Percentiles rank a stretch among this genome's conserved stretches.
These are phyloP conservation scores for Umbellularia californica DNA, from an alignment of 164 flowering plant genomes.

Conservation along the genomic window DNA sequence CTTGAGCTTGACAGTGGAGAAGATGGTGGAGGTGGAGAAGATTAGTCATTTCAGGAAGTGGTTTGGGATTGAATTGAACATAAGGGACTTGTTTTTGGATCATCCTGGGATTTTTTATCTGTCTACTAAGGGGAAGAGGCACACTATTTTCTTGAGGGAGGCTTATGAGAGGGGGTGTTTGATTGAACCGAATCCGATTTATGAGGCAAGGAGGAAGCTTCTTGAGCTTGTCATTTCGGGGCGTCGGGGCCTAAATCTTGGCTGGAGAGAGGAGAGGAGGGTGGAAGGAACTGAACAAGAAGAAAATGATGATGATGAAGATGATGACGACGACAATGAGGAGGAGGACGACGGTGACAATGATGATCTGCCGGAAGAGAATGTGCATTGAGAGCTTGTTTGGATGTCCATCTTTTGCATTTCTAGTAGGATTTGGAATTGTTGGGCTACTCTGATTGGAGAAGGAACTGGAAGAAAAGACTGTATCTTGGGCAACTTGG, in stretches of 20 bases:
- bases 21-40: slow-evolving; percentile 94
- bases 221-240: slow-evolving; percentile 74
- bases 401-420: not conserved
- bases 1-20: slow-evolving; percentile 71
- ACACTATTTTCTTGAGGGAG: slow-evolving; percentile 78
- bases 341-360: slow-evolving; percentile 1
- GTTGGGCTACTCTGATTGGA: not conserved
- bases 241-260: slow-evolving; percentile 38
- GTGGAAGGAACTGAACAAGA: not conserved
- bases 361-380: not conserved
- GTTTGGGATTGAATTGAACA: slow-evolving; percentile 77
- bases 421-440: not conserved
- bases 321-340: not conserved
- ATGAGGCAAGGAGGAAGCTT: slow-evolving; percentile 69
- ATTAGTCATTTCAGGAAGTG: slow-evolving; percentile 87
- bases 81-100: slow-evolving; percentile 84
- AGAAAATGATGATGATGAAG: not conserved
- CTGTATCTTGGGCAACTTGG: not conserved
- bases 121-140: slow-evolving; percentile 75
- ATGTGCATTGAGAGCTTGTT: not conserved
- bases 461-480: not conserved
- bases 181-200: slow-evolving; percentile 73
- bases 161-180: slow-evolving; percentile 74
- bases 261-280: not conserved
- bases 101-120: slow-evolving; percentile 89